These are phyloP conservation scores for Paratinospora sagittata DNA, from an alignment of 164 flowering plant species.

Conservation along the genomic window DNA sequence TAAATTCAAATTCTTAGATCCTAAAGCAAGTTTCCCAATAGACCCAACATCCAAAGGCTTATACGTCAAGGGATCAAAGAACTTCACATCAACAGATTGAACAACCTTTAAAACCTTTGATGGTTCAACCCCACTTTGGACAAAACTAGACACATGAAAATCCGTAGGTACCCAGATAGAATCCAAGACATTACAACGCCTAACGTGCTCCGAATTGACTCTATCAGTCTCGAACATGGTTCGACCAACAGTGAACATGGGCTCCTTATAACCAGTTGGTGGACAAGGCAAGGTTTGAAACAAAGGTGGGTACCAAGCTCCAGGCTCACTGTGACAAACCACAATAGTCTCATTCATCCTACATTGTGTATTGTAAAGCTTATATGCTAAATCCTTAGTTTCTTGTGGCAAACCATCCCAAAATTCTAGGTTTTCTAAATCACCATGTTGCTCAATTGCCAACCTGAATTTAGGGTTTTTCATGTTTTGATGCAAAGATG, in stretches of 20 bases:
- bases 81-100: conserved; percentile 58
- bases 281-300: conserved; percentile 72
- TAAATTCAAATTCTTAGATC: conserved; percentile 12
- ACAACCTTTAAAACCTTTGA: conserved; percentile 62
- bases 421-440: conserved; percentile 44
- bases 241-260: conserved; percentile 50
- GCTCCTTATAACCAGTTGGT: conserved; percentile 41
- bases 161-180: conserved; percentile 77
- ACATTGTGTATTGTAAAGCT: conserved; percentile 46
- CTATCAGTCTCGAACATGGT: conserved; percentile 87
- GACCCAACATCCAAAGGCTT: conserved; percentile 37
- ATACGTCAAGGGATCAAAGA: conserved; percentile 56
- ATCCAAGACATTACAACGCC: conserved; percentile 61
- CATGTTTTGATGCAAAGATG: conserved; percentile 33
- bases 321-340: conserved; percentile 82
- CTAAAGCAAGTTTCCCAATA: conserved; percentile 34
- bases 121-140: conserved; percentile 58
- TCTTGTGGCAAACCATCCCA: conserved; percentile 63
- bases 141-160: conserved; percentile 60
- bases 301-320: conserved; percentile 80
- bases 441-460: conserved; percentile 66
- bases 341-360: conserved; percentile 51
- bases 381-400: conserved; percentile 32
- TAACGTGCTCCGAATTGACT: conserved; percentile 46
- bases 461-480: conserved; percentile 33